Percentiles rank a stretch among this genome's conserved stretches.
phyloP scores from a whole-genome alignment of 345 rosid genomes.

The Syzygium grande region DNA sequence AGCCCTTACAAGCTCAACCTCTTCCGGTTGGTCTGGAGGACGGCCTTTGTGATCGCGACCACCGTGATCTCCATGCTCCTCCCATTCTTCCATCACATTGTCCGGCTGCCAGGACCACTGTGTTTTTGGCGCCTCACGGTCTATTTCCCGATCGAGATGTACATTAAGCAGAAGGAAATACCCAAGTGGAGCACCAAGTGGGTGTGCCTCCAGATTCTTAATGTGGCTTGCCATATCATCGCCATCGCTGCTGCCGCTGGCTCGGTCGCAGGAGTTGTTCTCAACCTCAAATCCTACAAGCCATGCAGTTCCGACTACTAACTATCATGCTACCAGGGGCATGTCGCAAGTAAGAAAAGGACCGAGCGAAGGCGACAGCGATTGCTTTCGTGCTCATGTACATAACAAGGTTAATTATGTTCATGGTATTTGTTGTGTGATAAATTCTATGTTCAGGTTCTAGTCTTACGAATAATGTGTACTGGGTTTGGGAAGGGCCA shows the following conservation, averaged over 20 bases:
- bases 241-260: slow-evolving; percentile 50
- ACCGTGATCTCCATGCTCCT: slow-evolving; percentile 61
- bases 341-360: too few relatives aligned
- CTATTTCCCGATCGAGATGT: slow-evolving; percentile 76
- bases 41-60: slow-evolving; percentile 40
- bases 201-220: slow-evolving; percentile 47
- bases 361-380: too few relatives aligned
- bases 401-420: too few relatives aligned
- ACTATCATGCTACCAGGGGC: too few relatives aligned
- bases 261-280: slow-evolving; percentile 47
- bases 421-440: too few relatives aligned
- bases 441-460: too few relatives aligned
- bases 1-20: slow-evolving; percentile 34
- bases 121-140: slow-evolving; percentile 76
- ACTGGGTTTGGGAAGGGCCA: too few relatives aligned
- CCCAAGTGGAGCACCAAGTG: slow-evolving; percentile 58
- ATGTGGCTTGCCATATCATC: slow-evolving; percentile 41
- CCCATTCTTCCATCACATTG: slow-evolving; percentile 62
- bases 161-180: slow-evolving; percentile 39
- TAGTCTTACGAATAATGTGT: too few relatives aligned
- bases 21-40: slow-evolving; percentile 51
- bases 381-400: too few relatives aligned
- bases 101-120: slow-evolving; percentile 57
- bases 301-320: neutral
- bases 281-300: slow-evolving; percentile 15